These are phyloP conservation scores for Cryphonectria nitschkei DNA, from an alignment of 2,329 filamentous ascomycete genomes.

Conservation along the genomic window DNA sequence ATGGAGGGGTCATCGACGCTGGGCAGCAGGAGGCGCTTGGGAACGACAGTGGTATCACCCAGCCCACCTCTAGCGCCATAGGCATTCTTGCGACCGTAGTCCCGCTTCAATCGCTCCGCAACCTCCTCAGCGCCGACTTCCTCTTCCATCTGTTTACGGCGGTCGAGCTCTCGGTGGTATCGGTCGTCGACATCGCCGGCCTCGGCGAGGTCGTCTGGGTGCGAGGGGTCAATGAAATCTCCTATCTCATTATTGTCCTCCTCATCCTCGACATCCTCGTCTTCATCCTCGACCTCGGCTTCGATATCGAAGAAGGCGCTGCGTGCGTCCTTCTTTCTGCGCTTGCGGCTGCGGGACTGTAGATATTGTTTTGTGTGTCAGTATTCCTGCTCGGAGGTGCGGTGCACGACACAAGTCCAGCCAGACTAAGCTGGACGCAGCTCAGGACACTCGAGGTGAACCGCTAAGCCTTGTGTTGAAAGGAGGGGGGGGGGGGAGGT, in stretches of 20 bases:
- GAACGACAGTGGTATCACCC: constrained; percentile 75
- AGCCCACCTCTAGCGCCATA: constrained; percentile 49
- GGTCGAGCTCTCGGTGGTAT: constrained; percentile 91
- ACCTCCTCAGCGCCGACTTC: constrained; percentile 94
- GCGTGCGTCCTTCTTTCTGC: constrained; percentile 69
- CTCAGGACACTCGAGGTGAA: neutral
- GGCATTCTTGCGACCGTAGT: constrained; percentile 77
- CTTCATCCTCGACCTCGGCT: constrained; percentile 96
- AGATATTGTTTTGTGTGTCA: neutral
- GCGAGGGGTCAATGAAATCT: constrained; percentile 84
- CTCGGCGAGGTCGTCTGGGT: constrained; percentile 86
- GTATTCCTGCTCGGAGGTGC: neutral
- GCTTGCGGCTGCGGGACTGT: constrained; percentile 75
- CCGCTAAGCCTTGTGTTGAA: neutral
- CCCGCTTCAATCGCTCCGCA: constrained; percentile 81
- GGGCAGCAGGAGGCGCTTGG: constrained; percentile 84
- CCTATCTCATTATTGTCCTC: constrained; percentile 84
- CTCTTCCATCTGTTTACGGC: constrained; percentile 82
- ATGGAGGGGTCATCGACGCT: constrained; percentile 96
- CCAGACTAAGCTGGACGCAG: neutral
- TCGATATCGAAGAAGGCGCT: constrained; percentile 96
- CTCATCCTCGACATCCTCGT: constrained; percentile 85
- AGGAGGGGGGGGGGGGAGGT: neutral
- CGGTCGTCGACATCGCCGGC: constrained; percentile 80
- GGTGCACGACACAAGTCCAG: neutral